Conservation (phyloP, 169 alveolate genomes). For the Cryptosporidium bovis region DNA sequence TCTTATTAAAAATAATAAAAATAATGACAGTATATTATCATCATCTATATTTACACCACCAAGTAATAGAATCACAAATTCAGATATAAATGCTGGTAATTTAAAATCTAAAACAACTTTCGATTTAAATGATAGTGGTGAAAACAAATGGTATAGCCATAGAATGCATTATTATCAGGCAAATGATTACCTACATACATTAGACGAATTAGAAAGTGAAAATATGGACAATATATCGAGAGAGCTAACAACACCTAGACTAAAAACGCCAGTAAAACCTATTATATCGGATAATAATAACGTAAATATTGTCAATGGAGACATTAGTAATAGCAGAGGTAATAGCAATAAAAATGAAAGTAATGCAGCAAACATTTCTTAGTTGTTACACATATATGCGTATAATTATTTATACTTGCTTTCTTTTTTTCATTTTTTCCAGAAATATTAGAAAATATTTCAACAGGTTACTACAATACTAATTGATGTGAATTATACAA, state of each 20-base stretch:
- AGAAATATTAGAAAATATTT: background rate
- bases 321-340: too few species aligned
- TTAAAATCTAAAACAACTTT: too few species aligned
- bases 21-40: background rate
- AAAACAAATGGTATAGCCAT: background rate
- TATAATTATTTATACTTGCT: background rate
- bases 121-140: background rate
- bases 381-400: background rate
- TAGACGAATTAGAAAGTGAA: constrained; percentile 30
- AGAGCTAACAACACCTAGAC: constrained; percentile 54
- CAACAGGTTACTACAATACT: background rate
- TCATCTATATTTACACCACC: constrained; percentile 67
- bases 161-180: background rate
- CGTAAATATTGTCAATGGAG: too few species aligned
- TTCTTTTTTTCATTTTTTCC: background rate
- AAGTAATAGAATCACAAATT: constrained; percentile 3
- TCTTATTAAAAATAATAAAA: background rate
- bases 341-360: too few species aligned
- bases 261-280: constrained; percentile 54
- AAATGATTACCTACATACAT: constrained; percentile 2
- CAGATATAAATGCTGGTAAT: background rate
- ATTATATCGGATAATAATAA: constrained; percentile 7
- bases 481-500: background rate
- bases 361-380: too few species aligned
- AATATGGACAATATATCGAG: constrained; percentile 17